phyloP scores from a whole-genome alignment of 2,329 filamentous ascomycete species.

The Monosporascus sp. region DNA sequence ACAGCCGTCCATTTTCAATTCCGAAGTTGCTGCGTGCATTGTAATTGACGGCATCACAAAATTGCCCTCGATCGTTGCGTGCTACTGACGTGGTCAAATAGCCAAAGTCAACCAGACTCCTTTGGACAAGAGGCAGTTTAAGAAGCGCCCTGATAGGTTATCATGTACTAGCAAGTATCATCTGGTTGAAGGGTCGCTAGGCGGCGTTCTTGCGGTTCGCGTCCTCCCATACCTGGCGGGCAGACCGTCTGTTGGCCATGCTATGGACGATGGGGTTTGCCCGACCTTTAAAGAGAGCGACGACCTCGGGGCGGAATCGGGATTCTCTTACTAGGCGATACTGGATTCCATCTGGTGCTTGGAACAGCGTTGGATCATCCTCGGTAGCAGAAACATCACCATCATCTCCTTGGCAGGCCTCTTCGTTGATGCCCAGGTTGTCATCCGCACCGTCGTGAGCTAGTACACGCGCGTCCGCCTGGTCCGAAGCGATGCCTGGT shows the following conservation, averaged over 20 bases:
- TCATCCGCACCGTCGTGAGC: neutral
- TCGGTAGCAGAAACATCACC: neutral
- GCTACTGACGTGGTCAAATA: neutral
- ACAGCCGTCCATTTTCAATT: too few relatives aligned
- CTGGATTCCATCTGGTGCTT: conserved; percentile 2
- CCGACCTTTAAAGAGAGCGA: conserved; percentile 12
- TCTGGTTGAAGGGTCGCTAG: neutral
- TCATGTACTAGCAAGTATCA: too few relatives aligned
- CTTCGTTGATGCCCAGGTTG: neutral
- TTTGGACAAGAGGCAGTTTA: too few relatives aligned
- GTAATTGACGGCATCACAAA: neutral
- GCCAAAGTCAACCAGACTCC: neutral
- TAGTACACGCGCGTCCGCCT: neutral
- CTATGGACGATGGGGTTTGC: conserved; percentile 15
- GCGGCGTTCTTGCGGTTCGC: neutral
- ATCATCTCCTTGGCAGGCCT: neutral
- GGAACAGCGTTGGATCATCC: neutral
- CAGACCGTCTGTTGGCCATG: conserved; percentile 10
- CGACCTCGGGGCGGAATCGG: conserved; percentile 11
- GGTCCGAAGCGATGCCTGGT: neutral
- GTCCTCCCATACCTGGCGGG: conserved; percentile 14
- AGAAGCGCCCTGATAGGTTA: too few relatives aligned
- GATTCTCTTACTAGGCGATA: conserved; percentile 6
- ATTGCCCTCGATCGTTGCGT: neutral
- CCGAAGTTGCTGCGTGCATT: neutral